Conservation (phyloP, 352 stramenopile genomes). For the Phytopythium cucurbitacearum region DNA sequence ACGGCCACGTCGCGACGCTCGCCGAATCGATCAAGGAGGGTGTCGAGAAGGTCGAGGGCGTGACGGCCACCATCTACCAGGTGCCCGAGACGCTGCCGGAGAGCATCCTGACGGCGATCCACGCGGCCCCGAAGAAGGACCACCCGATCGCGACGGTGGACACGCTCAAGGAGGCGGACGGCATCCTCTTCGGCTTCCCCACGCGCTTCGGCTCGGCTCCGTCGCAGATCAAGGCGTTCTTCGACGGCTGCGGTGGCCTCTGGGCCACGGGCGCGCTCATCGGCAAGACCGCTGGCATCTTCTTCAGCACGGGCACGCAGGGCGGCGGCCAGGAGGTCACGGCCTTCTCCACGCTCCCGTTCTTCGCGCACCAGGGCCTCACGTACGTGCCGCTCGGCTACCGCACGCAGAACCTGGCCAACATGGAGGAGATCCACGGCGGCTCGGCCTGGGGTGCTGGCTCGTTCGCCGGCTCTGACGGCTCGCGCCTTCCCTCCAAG, state of each 20-base stretch:
- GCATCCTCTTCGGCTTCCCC: constrained; percentile 70
- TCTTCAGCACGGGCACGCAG: constrained; percentile 51
- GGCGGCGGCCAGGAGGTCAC: constrained; percentile 72
- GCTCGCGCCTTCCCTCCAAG: constrained; percentile 45
- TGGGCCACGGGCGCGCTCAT: constrained; percentile 51
- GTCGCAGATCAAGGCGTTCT: constrained; percentile 71
- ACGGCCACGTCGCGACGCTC: constrained; percentile 62
- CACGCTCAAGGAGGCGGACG: constrained; percentile 52
- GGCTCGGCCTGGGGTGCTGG: constrained; percentile 48
- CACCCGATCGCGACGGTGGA: constrained; percentile 35
- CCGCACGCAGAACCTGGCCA: constrained; percentile 18
- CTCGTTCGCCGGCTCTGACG: constrained; percentile 52
- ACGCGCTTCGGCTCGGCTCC: constrained; percentile 58
- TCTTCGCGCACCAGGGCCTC: constrained; percentile 74
- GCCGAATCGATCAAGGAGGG: constrained; percentile 44
- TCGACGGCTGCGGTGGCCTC: constrained; percentile 58
- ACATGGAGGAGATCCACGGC: constrained; percentile 36
- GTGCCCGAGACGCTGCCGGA: constrained; percentile 55
- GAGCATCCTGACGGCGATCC: constrained; percentile 61
- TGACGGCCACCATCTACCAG: constrained; percentile 39
- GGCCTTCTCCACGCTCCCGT: constrained; percentile 45
- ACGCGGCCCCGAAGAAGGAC: constrained; percentile 41
- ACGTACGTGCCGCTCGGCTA: constrained; percentile 64
- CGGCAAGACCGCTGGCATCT: constrained; percentile 61
- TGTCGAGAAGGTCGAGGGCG: constrained; percentile 36